These are phyloP conservation scores for Echinosophora koreensis DNA, from an alignment of 306 rosid species.

Conservation along the genomic window DNA sequence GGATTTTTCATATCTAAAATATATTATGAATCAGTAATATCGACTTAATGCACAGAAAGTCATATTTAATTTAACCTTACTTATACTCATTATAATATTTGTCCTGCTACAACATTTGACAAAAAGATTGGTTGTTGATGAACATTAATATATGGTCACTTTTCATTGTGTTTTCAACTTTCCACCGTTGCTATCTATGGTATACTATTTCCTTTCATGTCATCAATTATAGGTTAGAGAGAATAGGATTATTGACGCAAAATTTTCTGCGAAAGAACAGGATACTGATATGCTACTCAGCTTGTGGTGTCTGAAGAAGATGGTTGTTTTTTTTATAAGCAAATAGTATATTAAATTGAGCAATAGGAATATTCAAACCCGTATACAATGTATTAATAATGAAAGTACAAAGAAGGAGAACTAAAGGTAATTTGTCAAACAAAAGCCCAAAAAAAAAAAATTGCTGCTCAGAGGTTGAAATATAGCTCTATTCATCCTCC, in stretches of 20 bases:
- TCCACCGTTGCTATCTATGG: not conserved
- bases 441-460: no score
- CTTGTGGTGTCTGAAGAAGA: no score
- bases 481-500: no score
- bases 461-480: no score
- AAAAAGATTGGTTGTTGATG: not conserved
- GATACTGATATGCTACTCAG: no score
- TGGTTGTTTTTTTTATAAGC: no score
- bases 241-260: not conserved
- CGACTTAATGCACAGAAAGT: not conserved
- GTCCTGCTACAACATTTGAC: not conserved
- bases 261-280: no score
- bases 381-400: no score
- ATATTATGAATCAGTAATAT: not conserved
- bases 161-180: not conserved
- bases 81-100: not conserved
- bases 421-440: no score
- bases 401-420: no score
- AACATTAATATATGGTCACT: not conserved
- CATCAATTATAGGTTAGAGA: not conserved
- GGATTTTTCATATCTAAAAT: not conserved
- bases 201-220: not conserved
- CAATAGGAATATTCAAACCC: no score
- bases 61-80: not conserved
- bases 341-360: no score